These are phyloP conservation scores for Zhuliangozyma blackwelliae DNA, from an alignment of 1,139 yeast genomes.

Conservation along the genomic window DNA sequence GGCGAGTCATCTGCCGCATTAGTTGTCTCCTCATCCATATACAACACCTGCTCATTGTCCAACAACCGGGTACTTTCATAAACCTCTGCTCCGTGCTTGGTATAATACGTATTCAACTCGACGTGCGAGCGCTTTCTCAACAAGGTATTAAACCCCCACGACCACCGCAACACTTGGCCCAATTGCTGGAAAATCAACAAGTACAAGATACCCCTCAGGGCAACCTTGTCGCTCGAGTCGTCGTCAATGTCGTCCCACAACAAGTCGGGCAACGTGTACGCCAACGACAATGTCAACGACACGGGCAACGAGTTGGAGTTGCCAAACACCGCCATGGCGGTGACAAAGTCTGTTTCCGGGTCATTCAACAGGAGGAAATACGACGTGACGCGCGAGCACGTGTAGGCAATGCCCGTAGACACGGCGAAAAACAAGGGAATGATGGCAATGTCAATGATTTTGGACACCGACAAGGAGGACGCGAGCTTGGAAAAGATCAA, in stretches of 20 bases:
- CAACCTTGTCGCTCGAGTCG: constrained; percentile 67
- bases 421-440: constrained; percentile 71
- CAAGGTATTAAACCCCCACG: constrained; percentile 84
- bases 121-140: constrained; percentile 47
- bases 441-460: constrained; percentile 63
- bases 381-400: constrained; percentile 50
- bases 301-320: constrained; percentile 79
- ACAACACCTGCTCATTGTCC: constrained; percentile 7
- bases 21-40: constrained; percentile 1
- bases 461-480: constrained; percentile 61
- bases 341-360: constrained; percentile 73
- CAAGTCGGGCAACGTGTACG: constrained; percentile 68
- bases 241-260: constrained; percentile 68
- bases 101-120: constrained; percentile 34
- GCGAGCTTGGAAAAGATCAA: constrained; percentile 79
- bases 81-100: constrained; percentile 10
- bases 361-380: constrained; percentile 47
- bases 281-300: constrained; percentile 66
- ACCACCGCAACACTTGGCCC: constrained; percentile 83
- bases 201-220: constrained; percentile 76
- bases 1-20: too few species aligned
- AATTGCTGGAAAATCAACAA: constrained; percentile 77
- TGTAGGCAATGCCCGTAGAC: constrained; percentile 58
- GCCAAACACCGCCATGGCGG: constrained; percentile 88
- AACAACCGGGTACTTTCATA: constrained; percentile 10